Base-by-base conservation (phyloP, 495 filamentous ascomycete genomes). In the Symbiotaphrina buchneri region DNA sequence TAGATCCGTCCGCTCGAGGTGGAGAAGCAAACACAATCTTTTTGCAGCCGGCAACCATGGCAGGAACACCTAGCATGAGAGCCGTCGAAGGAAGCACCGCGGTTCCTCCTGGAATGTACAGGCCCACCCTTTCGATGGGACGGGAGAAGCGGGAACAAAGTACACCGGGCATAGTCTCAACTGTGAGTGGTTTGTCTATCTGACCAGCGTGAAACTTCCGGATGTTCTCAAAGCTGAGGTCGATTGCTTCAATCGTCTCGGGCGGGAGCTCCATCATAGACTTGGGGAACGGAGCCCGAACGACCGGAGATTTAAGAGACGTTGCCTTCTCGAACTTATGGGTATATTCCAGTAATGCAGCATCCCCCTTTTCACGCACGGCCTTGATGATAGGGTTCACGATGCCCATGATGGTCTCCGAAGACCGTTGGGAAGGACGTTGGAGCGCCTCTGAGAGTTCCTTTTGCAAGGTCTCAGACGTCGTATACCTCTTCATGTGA, bases 121-220 rank as follows among this genome's bases (percentile, higher is more conserved):
- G 65, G 32, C 87, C 87, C 19, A 97, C 87, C 11, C 81, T 62
- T 48, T 95, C 87, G 36, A 97, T 94, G 0, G 87, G 70, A 2
- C 90, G 63, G 1, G 76, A 74, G 56, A 95, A 95, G 29, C 87
- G 80, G 30, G 80, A 87, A 61, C 87, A 97, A 27, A 76, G 61
- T 10, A 97, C 81, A 23, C 87, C 87, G 4, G 87, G 87, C 87
- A 97, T 97, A 2, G 87, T 97, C 55, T 92, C 84, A 23, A 97
- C 75, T 37, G 63, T 46, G 11, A 95, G 57, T 3, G 78, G 63
- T 43, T 76, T 72, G 41, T 87, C 73, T 41, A 63, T 68, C 41
- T 97, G 87, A 0, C 82, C 84, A 13, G 74, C 62, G 54, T 97
- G 87, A 63, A 97, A 97, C 41, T 73, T 74, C 34, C 70, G 61